Evolutionary conservation across 2,329 filamentous ascomycete genomes (phyloP).

Genomic region (Xylaria multiplex): DNA sequence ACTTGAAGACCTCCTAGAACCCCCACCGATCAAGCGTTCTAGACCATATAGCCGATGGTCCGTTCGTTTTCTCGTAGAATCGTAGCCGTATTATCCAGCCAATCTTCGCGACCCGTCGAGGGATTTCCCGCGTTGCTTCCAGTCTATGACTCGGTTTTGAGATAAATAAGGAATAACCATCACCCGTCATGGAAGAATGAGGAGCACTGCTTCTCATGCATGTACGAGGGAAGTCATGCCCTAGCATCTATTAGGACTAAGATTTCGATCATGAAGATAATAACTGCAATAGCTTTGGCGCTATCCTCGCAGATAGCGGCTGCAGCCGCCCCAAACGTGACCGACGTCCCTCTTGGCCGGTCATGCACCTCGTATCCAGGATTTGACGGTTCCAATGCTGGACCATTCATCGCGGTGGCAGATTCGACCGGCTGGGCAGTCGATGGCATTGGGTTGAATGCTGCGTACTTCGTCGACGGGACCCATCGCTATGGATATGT

Average conservation of each 20-base stretch:
- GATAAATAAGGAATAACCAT: conserved; percentile 14
- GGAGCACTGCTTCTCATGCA: neutral
- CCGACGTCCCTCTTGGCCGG: conserved; percentile 26
- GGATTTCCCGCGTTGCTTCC: neutral
- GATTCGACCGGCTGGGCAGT: conserved; percentile 32
- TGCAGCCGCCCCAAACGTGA: conserved; percentile 28
- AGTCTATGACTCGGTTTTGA: conserved; percentile 1
- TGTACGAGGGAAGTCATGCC: neutral
- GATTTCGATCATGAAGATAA: neutral
- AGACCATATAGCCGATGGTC: conserved; percentile 6
- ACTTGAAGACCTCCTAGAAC: neutral
- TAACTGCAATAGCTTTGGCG: neutral
- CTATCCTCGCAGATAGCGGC: conserved; percentile 1
- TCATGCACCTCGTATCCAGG: conserved; percentile 33
- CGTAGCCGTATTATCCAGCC: conserved; percentile 31
- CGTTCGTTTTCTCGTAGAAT: conserved; percentile 9
- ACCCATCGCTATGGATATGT: conserved; percentile 31
- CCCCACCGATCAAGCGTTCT: conserved; percentile 19
- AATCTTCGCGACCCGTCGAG: conserved; percentile 23
- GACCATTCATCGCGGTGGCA: conserved; percentile 33
- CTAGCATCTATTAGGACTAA: neutral
- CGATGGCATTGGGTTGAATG: conserved; percentile 32
- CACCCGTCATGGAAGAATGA: neutral
- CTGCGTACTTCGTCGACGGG: conserved; percentile 30
- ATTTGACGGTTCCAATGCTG: conserved; percentile 21